Base-by-base conservation (phyloP, 2,329 filamentous ascomycete genomes). In the Calonectria pseudoturangicola region DNA sequence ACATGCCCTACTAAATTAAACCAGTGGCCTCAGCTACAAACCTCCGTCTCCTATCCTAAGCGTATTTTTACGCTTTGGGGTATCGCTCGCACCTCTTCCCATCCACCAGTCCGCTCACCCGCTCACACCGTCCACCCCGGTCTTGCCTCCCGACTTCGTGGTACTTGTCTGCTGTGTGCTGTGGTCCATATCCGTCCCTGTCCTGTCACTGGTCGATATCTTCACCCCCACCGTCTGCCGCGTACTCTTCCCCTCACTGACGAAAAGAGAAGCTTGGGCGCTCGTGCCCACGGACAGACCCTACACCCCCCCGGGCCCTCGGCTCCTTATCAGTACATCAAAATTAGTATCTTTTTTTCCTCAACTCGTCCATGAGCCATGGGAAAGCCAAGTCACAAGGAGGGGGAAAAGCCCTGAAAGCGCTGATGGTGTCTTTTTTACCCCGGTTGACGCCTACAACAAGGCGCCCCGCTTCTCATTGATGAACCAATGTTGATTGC, bases 301-400 rank as follows among this genome's bases (percentile, higher is more conserved):
- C 45, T 50, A 48, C 56, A n/a, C 54, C 71, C 66, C 33, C 54
- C 75, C 72, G 73, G 77, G 45, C 71, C 71, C 73, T 76, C 75
- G 75, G 77, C 72, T 72, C 62, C 77, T 79, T 79, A 79, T 79
- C 77, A 79, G 77, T 77, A 79, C 77, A 70, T 79, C 36, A 39
- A 15, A 47, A 21, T 63, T 68, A 51, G 74, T 79, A 77, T 68
- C 66, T 66, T 73, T 70, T 39, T 41, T 51, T 50, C 62, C 62
- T 51, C 62, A 63, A 62, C 62, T 69, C 71, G 56, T 65, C 41
- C 66, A 50, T 71, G 39, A 56, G 74, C 56, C 58, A 71, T 69
- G 70, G 47, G 39, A 54, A 66, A 54, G 62, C 33, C 47, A 50
- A 71, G 33, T 48, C 36, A 47, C 48, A 66, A 45, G 12, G 54